A percentile compares a stretch with the other conserved stretches of the same genome.
These are phyloP conservation scores for Exsudoporus floridanus DNA, from an alignment of 1,284 basidiomycete genomes.

Conservation along the genomic window DNA sequence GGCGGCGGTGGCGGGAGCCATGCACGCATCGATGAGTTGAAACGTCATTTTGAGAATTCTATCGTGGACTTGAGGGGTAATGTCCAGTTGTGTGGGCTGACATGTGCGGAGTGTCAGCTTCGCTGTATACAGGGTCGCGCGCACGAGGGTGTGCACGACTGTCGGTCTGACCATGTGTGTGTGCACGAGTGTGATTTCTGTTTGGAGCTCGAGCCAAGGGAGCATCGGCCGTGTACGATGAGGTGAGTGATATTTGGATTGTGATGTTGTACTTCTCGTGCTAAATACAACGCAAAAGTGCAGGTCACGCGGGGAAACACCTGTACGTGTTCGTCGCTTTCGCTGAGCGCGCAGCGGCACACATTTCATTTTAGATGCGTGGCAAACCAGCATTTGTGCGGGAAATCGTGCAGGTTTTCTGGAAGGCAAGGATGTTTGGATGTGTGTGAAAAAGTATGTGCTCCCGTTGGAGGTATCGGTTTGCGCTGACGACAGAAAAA, in stretches of 20 bases:
- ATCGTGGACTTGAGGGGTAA: slow-evolving; percentile 45
- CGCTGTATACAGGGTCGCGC: slow-evolving; percentile 44
- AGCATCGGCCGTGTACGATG: slow-evolving; percentile 41
- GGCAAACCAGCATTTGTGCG: slow-evolving; percentile 51
- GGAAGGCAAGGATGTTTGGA: slow-evolving; percentile 48
- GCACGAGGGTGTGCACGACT: slow-evolving; percentile 50
- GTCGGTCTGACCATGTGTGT: slow-evolving; percentile 50
- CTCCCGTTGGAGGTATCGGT: neutral
- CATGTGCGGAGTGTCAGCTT: slow-evolving; percentile 49
- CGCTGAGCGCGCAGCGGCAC: fast-evolving
- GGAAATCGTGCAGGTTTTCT: slow-evolving; percentile 43
- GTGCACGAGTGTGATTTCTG: slow-evolving; percentile 44
- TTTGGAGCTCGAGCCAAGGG: slow-evolving; percentile 35
- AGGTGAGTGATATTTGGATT: slow-evolving; percentile 37
- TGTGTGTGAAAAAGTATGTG: slow-evolving; percentile 49
- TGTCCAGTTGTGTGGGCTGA: slow-evolving; percentile 48
- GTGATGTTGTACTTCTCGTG: neutral
- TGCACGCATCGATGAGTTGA: slow-evolving; percentile 47
- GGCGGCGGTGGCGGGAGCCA: slow-evolving; percentile 22
- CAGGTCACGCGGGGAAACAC: slow-evolving; percentile 55
- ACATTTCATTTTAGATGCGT: slow-evolving; percentile 41
- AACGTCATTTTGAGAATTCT: slow-evolving; percentile 42
- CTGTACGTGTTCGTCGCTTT: slow-evolving; percentile 38
- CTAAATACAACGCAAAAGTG: slow-evolving; percentile 35
- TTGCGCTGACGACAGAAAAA: neutral